Evolutionary conservation across 2,329 filamentous ascomycete species (phyloP), one percentile per base, ranked within the genome.

Genomic region (Ophiostoma pallidulum): DNA sequence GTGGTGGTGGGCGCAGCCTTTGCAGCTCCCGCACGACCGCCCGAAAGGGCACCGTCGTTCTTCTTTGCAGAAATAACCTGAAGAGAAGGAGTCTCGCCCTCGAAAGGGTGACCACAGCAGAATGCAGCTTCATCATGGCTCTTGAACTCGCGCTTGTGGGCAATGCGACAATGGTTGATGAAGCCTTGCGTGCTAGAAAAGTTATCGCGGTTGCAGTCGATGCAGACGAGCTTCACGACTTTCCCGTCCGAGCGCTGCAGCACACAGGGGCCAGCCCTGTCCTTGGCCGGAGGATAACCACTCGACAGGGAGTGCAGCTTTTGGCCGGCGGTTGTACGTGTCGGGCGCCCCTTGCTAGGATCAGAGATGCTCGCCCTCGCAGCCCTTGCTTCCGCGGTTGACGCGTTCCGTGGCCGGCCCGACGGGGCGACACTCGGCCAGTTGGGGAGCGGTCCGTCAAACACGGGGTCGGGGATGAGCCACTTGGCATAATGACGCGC

Each of bases 111-210:
- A 45, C 92, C 92, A 57, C 88, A 94, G 51, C 86, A 84, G 48
- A 90, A 75, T 29, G 91, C 92, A 53, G 92, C 92, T 59, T 90
- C 87, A 64, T 97, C 91, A 60, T 98, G 92, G 58, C 88, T 96
- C 67, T 94, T 91, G 71, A 90, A 97, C 54, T 94, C 89, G 50
- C 87, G 78, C 62, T 84, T 86, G 67, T 98, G 92, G 22, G 90
- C 89, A 58, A 98, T 97, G 49, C 92, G 88, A 63, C 91, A 97
- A 62, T 98, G 92, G 61, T 98, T 98, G 69, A 98, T 92, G 67
- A 97, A 97, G n/a, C 92, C 92, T 65, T 97, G 92, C 0, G 90
- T 94, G 68, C 90, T 97, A 48, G 85, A 90, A 61, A 97, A 97
- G 64, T 96, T 87, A 62, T 88, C 86, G 54, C 91, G 78, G 42